Percentiles rank a stretch among this genome's conserved stretches.
Evolutionary conservation across 108 stramenopile species (phyloP).

Genomic region (Nitzschia sp.): DNA sequence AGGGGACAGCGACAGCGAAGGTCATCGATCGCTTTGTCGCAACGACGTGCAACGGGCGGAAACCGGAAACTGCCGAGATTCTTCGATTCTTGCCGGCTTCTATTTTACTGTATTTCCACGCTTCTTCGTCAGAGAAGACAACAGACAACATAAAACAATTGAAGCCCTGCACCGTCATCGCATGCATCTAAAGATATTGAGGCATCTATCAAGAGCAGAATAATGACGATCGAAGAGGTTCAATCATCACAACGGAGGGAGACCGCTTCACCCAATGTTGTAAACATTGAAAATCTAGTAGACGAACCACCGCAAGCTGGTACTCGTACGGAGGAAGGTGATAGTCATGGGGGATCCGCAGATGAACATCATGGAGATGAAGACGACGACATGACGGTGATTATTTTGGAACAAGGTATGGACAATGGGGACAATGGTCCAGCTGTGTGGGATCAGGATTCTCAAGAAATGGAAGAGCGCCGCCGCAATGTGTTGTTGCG

Average conservation of each 20-base stretch:
- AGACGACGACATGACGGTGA: conserved; percentile 49
- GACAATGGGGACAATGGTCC: conserved; percentile 17
- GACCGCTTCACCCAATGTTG: background rate
- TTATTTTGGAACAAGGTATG: conserved; percentile 33
- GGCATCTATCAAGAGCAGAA: no score
- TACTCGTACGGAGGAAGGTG: background rate
- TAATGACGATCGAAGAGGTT: background rate
- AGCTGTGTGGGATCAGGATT: conserved; percentile 39
- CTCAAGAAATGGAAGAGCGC: conserved; percentile 53
- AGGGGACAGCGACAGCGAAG: no score
- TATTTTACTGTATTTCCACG: no score
- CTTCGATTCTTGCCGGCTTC: no score
- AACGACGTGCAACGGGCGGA: no score
- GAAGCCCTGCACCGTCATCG: no score
- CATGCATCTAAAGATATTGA: no score
- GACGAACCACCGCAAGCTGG: background rate
- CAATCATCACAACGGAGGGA: background rate
- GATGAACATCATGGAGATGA: conserved; percentile 25
- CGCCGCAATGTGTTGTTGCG: conserved; percentile 50
- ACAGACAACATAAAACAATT: no score
- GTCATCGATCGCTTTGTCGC: no score
- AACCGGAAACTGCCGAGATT: no score
- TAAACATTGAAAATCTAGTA: background rate
- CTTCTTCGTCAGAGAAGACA: no score
- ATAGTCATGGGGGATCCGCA: background rate